Conservation (phyloP, 192 early-diverging fungal species). For the Backusella westeae region DNA sequence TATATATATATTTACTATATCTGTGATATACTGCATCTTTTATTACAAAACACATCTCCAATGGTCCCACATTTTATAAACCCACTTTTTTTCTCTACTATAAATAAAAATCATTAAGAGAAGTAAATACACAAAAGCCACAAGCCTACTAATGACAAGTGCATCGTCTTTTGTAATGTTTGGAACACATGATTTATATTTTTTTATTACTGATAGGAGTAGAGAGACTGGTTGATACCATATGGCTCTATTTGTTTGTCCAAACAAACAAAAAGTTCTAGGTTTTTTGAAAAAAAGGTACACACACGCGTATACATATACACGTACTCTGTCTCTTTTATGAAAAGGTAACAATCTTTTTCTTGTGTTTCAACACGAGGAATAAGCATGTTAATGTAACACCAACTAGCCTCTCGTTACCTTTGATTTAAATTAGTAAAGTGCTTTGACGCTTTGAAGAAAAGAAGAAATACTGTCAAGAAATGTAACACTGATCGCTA, state of each 20-base stretch:
- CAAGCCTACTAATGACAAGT: background rate
- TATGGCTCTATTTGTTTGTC: too few species aligned
- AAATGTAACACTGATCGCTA: background rate
- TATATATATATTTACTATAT: background rate
- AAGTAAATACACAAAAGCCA: background rate
- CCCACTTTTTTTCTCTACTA: background rate
- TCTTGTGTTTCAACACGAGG: background rate
- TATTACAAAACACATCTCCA: background rate
- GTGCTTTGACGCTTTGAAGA: background rate
- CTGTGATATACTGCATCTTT: background rate
- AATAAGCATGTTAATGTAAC: conserved; percentile 2
- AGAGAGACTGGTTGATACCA: background rate
- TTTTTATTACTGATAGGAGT: background rate
- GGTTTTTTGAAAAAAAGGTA: background rate
- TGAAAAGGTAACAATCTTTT: background rate
- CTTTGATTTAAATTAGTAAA: background rate
- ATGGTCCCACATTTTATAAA: background rate
- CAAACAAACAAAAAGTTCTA: too few species aligned
- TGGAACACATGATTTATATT: background rate
- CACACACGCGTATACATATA: background rate
- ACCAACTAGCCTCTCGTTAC: background rate
- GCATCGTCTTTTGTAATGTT: background rate
- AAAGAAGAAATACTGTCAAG: background rate
- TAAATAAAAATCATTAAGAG: background rate
- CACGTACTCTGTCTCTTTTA: background rate